These are phyloP conservation scores for Pseudopyrenochaeta lycopersici DNA, from an alignment of 2,329 filamentous ascomycete genomes.

Conservation along the genomic window DNA sequence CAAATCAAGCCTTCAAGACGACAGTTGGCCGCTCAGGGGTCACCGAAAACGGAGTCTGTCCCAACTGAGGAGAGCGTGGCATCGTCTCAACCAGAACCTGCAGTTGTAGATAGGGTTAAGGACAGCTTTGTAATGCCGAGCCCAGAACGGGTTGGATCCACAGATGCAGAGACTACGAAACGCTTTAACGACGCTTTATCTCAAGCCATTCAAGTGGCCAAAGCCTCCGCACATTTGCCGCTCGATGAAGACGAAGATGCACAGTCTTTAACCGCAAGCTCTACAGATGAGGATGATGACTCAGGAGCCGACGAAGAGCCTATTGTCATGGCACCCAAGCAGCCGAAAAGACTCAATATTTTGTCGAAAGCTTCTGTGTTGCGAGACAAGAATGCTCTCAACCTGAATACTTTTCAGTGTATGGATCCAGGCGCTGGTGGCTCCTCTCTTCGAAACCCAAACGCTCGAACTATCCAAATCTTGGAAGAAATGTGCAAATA, in stretches of 20 bases:
- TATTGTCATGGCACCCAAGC: conserved; percentile 21
- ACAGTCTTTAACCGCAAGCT: conserved; percentile 32
- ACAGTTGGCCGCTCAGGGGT: conserved; percentile 47
- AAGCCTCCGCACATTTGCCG: conserved; percentile 66
- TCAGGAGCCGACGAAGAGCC: conserved; percentile 32
- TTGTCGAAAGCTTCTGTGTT: conserved; percentile 11
- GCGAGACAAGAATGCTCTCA: conserved; percentile 28
- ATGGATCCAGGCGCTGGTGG: conserved; percentile 65
- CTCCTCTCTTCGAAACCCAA: conserved; percentile 68
- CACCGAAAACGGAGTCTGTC: conserved; percentile 49
- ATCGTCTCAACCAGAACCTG: conserved; percentile 8
- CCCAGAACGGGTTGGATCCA: conserved; percentile 7
- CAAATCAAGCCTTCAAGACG: conserved; percentile 60
- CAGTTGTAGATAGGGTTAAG: conserved; percentile 31
- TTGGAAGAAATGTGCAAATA: conserved; percentile 81
- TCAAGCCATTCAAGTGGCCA: conserved; percentile 70
- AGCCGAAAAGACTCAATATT: conserved; percentile 9
- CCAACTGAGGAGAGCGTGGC: conserved; percentile 42
- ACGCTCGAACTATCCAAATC: conserved; percentile 77
- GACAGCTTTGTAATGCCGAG: conserved; percentile 39
- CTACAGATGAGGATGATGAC: conserved; percentile 30
- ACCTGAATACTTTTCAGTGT: conserved; percentile 62
- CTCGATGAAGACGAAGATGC: conserved; percentile 52
- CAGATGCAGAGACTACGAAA: neutral
- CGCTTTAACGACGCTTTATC: conserved; percentile 66